Base-by-base conservation (phyloP, 2,329 filamentous ascomycete species). In the Neopestalotiopsis rosae region DNA sequence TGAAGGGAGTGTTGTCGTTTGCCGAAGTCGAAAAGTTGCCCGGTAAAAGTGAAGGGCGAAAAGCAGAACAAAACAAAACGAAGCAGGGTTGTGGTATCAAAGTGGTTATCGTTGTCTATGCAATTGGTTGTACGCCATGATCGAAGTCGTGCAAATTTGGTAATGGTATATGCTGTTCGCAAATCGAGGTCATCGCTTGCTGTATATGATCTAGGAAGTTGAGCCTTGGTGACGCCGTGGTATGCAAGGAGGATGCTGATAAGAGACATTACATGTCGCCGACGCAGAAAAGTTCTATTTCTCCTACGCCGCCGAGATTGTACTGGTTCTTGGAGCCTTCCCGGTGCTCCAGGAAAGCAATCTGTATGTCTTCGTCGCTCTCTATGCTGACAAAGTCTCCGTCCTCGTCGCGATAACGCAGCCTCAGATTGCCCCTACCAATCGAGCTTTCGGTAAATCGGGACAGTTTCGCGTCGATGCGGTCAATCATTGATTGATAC, bases 331-430 rank as follows among this genome's bases (percentile, higher is more conserved):
- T 81, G 38, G 84, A 78, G 79, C 87, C 91, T 77, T 97, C 94
- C 42, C 93, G 90, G 95, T 95, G 98, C 74, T 97, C 95, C 79
- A 95, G 91, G 77, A 99, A 97, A 4, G 96, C 96, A 74, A 96
- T 94, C 76, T 97, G 94, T 58, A 99, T 96, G 74, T 98, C 96
- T 76, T 99, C 96, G 76, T 99, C 96, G 70, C 92, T 95, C 79
- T 96, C 92, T 67, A 99, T 98, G 65, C 92, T 95, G 70, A 99
- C 93, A 77, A 92, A 95, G 76, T 98, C 96, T 63, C 93, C 93
- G 73, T 99, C 96, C 76, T 95, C 92, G 77, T 99, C 96, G 65
- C 91, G 89, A 80, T 98, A 99, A 71, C 94, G 93, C 68, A 99
- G 84, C 81, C 94, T 94, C 74, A 98, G 89, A 73, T 92, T 91